Conservation (phyloP, 1,284 basidiomycete genomes). For the Ustilago loliicola region DNA sequence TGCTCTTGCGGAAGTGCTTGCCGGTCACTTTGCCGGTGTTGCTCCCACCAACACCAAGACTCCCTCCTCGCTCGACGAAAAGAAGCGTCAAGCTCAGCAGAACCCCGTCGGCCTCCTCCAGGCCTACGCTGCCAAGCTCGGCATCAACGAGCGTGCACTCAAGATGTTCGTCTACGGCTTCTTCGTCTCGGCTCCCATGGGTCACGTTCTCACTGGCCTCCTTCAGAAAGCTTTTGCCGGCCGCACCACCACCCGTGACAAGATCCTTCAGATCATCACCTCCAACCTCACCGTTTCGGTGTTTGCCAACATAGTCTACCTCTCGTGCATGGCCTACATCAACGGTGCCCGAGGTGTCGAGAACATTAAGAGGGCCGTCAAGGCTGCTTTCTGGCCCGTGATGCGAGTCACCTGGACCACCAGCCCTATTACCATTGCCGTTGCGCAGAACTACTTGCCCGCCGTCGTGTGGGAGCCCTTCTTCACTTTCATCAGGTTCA, state of each 20-base stretch:
- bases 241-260: constrained; percentile 78
- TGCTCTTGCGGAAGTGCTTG: constrained; percentile 59
- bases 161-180: constrained; percentile 89
- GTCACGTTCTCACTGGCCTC: constrained; percentile 77
- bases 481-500: constrained; percentile 61
- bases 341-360: constrained; percentile 81
- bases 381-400: constrained; percentile 81
- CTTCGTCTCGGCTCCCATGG: constrained; percentile 84
- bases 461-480: constrained; percentile 70
- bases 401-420: constrained; percentile 82
- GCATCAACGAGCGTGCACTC: constrained; percentile 73
- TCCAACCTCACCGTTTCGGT: constrained; percentile 84
- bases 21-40: constrained; percentile 60
- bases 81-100: constrained; percentile 41
- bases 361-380: constrained; percentile 80
- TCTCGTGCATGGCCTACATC: constrained; percentile 85
- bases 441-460: constrained; percentile 82
- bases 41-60: constrained; percentile 40
- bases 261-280: constrained; percentile 78
- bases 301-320: constrained; percentile 78
- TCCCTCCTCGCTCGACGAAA: constrained; percentile 31
- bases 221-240: constrained; percentile 84
- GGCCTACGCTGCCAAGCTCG: constrained; percentile 46
- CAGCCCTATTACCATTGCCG: constrained; percentile 78
- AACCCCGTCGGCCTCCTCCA: constrained; percentile 38